phyloP scores from a whole-genome alignment of 495 filamentous ascomycete species.

The Viridothelium virens region DNA sequence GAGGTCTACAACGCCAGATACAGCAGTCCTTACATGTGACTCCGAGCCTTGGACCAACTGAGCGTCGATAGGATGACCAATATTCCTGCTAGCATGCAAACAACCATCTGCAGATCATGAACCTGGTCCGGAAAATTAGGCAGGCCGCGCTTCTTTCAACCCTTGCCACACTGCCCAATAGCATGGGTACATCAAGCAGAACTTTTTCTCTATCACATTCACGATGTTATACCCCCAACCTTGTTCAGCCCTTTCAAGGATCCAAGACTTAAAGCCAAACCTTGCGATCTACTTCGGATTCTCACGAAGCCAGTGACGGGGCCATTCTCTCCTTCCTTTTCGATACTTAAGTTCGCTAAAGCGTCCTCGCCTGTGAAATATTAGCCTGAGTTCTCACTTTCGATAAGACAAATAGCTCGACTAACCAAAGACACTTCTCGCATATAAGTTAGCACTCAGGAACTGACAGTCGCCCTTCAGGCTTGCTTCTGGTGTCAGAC shows the following conservation, averaged over 20 bases:
- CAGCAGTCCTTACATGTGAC: neutral
- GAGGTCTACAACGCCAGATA: neutral
- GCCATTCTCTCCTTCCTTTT: slow-evolving; percentile 92
- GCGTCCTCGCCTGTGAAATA: slow-evolving; percentile 81
- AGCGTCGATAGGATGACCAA: neutral
- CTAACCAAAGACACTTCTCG: slow-evolving; percentile 97
- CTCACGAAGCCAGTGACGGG: slow-evolving; percentile 98
- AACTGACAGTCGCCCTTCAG: slow-evolving; percentile 98
- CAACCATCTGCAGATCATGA: neutral
- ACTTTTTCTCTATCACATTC: neutral
- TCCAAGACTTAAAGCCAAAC: slow-evolving; percentile 86
- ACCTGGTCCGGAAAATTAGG: neutral
- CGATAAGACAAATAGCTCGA: slow-evolving; percentile 19
- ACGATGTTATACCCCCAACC: slow-evolving; percentile 29
- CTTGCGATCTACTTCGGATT: slow-evolving; percentile 95
- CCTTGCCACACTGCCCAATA: neutral
- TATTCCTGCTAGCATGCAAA: neutral
- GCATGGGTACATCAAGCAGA: neutral
- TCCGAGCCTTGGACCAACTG: neutral
- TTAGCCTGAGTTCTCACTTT: slow-evolving; percentile 13
- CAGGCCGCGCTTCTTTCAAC: neutral
- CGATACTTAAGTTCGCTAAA: slow-evolving; percentile 92
- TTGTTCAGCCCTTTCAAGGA: slow-evolving; percentile 93
- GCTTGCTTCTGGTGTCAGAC: slow-evolving; percentile 90
- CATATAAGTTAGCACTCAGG: slow-evolving; percentile 94